Evolutionary conservation across 2,329 filamentous ascomycete genomes (phyloP), one percentile per base, ranked within the genome.

Genomic region (Colletotrichum sp.): DNA sequence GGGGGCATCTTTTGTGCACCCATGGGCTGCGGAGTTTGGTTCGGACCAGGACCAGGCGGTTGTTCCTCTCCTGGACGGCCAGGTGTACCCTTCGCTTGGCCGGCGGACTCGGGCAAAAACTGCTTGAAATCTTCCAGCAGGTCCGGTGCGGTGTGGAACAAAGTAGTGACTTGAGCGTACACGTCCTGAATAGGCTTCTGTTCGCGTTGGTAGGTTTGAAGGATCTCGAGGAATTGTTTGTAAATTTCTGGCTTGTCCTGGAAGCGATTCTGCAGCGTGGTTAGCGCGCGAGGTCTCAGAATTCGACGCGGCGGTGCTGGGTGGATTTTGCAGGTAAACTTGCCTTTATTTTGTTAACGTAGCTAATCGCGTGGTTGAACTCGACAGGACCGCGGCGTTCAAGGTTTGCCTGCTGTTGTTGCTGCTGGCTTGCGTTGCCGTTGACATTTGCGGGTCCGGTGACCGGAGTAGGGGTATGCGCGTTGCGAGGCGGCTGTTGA

Each of bases 291-390:
- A 75, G 68, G 36, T 10, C 65, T 66, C 58, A 38, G 65, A 26
- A 13, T 64, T 61, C 18, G 26, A n/a, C 28, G 18, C 32, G 26
- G 6, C n/a, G 56, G 28, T 66, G 56, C 32, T 15, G 28, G 61
- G 8, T 48, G 56, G 10, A 28, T 30, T 21, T 43, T 38, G 38
- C 21, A 43, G 60, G 28, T 38, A 16, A 48, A 80, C 90, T 84
- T 87, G 97, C 96, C 93, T 99, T 99, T 81, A 99, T 99, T 87
- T 99, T 99, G 83, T 99, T 99, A 70, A 99, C 97, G 81, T 99
- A 99, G 83, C 96, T 98, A 78, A 99, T 99, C 1, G 97, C 97
- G 85, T 99, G 97, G 83, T 99, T 99, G 85, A 99, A 99, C 82
- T 99, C 97, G 21, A 99, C 97, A 2, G 97, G 97, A 1, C 96